phyloP scores from a whole-genome alignment of 805 yeast genomes.

The Ogataea parapolymorpha region DNA sequence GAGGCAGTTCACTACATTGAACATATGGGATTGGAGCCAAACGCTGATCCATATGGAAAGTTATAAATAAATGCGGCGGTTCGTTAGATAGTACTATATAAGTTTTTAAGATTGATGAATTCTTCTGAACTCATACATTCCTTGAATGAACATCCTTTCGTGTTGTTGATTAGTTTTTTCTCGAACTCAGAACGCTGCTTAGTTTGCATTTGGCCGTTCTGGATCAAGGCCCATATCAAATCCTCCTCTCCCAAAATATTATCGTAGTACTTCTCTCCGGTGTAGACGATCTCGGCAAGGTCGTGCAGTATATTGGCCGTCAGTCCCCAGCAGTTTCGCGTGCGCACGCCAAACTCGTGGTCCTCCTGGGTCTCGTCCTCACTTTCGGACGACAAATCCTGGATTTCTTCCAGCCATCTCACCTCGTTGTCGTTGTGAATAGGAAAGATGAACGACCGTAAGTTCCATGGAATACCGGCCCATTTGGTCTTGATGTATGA shows the following conservation, averaged over 20 bases:
- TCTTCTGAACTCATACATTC: constrained; percentile 45
- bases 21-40: constrained; percentile 49
- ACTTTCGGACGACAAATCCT: constrained; percentile 57
- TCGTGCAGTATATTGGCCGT: constrained; percentile 80
- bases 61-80: constrained; percentile 3
- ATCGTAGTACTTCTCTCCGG: constrained; percentile 33
- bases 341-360: constrained; percentile 40
- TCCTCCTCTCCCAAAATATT: constrained; percentile 60
- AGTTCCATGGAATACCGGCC: constrained; percentile 71
- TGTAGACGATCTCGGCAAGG: constrained; percentile 53
- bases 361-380: constrained; percentile 38
- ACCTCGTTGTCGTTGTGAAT: constrained; percentile 53
- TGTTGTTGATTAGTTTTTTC: constrained; percentile 44
- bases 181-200: constrained; percentile 53
- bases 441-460: constrained; percentile 61
- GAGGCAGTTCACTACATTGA: constrained; percentile 58
- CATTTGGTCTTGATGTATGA: constrained; percentile 45
- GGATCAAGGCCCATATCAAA: constrained; percentile 49
- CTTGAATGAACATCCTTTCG: constrained; percentile 40
- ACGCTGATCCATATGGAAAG: constrained; percentile 24
- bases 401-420: constrained; percentile 59
- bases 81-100: constrained; percentile 35
- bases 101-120: constrained; percentile 37
- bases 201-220: constrained; percentile 50
- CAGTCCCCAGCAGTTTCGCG: constrained; percentile 78